These are phyloP conservation scores for Suhomyces atakaporum DNA, from an alignment of 1,139 yeast genomes.

Conservation along the genomic window DNA sequence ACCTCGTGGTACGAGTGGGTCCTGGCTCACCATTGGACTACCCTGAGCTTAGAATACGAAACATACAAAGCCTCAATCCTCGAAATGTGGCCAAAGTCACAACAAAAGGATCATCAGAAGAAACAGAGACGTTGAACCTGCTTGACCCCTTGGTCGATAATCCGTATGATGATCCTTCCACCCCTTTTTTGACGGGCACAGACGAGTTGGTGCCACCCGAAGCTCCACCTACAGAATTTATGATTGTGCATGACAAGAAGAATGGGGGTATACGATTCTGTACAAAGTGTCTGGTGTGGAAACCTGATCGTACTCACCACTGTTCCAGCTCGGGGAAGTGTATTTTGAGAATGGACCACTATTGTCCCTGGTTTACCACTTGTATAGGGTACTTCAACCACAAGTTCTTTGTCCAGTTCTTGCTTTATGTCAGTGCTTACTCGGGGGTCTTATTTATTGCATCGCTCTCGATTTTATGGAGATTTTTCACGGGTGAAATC, in stretches of 20 bases:
- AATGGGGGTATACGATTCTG: slow-evolving; percentile 54
- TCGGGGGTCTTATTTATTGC: slow-evolving; percentile 43
- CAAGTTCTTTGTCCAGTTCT: slow-evolving; percentile 75
- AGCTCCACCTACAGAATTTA: slow-evolving; percentile 35
- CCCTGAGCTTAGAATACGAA: slow-evolving; percentile 32
- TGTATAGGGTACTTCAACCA: slow-evolving; percentile 87
- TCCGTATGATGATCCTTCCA: slow-evolving; percentile 7
- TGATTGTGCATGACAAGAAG: slow-evolving; percentile 30
- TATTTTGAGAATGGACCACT: slow-evolving; percentile 82
- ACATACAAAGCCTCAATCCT: slow-evolving; percentile 13
- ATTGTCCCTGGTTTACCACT: slow-evolving; percentile 94
- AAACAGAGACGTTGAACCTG: neutral
- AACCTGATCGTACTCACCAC: slow-evolving; percentile 93
- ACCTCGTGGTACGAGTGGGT: slow-evolving; percentile 54
- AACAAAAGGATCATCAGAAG: neutral
- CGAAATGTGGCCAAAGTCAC: slow-evolving; percentile 1
- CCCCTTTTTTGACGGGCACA: slow-evolving; percentile 7
- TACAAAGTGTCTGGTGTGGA: slow-evolving; percentile 77
- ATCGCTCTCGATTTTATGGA: slow-evolving; percentile 45
- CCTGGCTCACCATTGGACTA: slow-evolving; percentile 67
- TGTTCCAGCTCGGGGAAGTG: slow-evolving; percentile 75
- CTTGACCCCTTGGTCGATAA: neutral
- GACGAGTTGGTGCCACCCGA: slow-evolving; percentile 15
- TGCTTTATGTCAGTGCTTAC: slow-evolving; percentile 56
- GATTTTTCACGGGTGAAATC: slow-evolving; percentile 50